These are phyloP conservation scores for Kwoniella europaea DNA, from an alignment of 768 basidiomycete species.

Conservation along the genomic window DNA sequence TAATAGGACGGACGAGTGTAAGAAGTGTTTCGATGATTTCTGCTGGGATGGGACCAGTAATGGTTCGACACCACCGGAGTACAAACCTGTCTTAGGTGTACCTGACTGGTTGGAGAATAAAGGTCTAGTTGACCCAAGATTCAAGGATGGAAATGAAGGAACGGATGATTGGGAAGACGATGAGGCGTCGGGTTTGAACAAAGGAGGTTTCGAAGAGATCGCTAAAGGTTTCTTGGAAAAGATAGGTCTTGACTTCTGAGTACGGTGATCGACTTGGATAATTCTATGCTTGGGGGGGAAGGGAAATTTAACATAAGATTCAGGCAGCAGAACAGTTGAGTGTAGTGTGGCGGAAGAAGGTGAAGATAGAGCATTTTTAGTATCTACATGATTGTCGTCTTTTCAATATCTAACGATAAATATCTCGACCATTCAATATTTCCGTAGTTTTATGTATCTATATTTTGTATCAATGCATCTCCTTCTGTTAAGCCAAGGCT, in stretches of 20 bases:
- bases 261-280: too few relatives aligned
- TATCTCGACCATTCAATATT: too few relatives aligned
- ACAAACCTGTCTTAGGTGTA: constrained; percentile 50
- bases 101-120: constrained; percentile 37
- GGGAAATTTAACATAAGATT: too few relatives aligned
- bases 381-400: too few relatives aligned
- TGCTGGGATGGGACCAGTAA: constrained; percentile 55
- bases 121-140: constrained; percentile 14
- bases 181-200: constrained; percentile 5
- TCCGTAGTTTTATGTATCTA: too few relatives aligned
- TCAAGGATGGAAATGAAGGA: constrained; percentile 6
- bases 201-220: constrained; percentile 9
- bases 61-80: constrained; percentile 39
- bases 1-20: constrained; percentile 42
- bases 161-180: constrained; percentile 5
- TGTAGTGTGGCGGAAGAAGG: too few relatives aligned
- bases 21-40: constrained; percentile 51
- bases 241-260: constrained; percentile 7
- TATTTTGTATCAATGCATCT: too few relatives aligned
- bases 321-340: too few relatives aligned
- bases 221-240: not conserved
- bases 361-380: too few relatives aligned
- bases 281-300: too few relatives aligned
- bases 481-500: too few relatives aligned
- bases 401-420: too few relatives aligned